phyloP scores from a whole-genome alignment of 345 rosid genomes.

The Atalantia buxifolia region DNA sequence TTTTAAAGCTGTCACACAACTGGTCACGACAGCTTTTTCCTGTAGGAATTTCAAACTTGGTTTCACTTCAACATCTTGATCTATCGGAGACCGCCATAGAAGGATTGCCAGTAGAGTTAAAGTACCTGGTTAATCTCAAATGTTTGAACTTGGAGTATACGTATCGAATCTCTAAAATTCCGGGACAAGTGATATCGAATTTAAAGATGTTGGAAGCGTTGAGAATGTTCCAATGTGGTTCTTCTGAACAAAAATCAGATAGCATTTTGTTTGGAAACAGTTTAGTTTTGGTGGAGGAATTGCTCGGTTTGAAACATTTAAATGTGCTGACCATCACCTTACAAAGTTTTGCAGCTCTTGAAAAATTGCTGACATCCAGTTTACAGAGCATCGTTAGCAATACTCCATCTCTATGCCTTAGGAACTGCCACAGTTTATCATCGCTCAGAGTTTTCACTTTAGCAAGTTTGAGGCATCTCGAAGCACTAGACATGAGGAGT shows the following conservation, averaged over 20 bases:
- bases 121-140: constrained; percentile 20
- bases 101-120: constrained; percentile 24
- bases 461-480: background rate
- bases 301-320: constrained; percentile 1
- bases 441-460: background rate
- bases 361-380: background rate
- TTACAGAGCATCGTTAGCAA: background rate
- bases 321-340: background rate
- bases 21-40: background rate
- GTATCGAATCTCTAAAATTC: background rate
- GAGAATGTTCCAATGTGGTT: background rate
- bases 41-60: constrained; percentile 7
- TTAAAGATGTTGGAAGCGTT: constrained; percentile 1
- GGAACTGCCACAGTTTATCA: too few species aligned
- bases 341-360: background rate
- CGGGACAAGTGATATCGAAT: background rate
- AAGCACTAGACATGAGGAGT: background rate
- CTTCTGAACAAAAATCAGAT: too few species aligned
- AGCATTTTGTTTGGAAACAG: too few species aligned
- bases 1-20: constrained; percentile 31
- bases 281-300: background rate
- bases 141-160: constrained; percentile 17
- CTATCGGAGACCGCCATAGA: constrained; percentile 8
- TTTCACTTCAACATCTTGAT: constrained; percentile 21
- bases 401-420: background rate